These are phyloP conservation scores for Taphrina populina DNA, from an alignment of 1,139 yeast species.

Conservation along the genomic window DNA sequence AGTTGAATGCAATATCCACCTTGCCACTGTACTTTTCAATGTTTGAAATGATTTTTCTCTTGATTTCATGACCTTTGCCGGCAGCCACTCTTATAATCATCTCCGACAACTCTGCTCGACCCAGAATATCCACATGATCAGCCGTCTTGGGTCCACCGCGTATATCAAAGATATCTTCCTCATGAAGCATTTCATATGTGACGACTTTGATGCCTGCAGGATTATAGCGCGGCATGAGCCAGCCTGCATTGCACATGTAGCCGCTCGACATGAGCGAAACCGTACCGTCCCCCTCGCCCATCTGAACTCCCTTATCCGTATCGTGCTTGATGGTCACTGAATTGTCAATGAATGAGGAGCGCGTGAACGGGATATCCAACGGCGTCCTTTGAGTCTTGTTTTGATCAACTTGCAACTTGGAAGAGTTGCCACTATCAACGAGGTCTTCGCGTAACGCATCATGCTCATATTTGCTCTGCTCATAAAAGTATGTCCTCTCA, in stretches of 20 bases:
- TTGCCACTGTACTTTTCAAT: constrained; percentile 48
- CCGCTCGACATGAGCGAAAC: constrained; percentile 81
- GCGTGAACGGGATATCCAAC: constrained; percentile 23
- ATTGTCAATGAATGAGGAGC: constrained; percentile 32
- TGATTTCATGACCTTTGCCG: constrained; percentile 69
- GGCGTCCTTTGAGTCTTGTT: constrained; percentile 31
- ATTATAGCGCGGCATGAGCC: constrained; percentile 56
- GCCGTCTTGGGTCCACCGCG: constrained; percentile 98
- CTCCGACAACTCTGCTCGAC: constrained; percentile 84
- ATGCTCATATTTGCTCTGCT: constrained; percentile 51
- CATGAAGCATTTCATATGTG: constrained; percentile 85
- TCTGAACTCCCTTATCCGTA: constrained; percentile 53
- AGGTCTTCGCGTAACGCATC: constrained; percentile 50
- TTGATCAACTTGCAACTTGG: constrained; percentile 9
- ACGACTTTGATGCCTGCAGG: constrained; percentile 74
- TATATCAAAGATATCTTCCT: constrained; percentile 88
- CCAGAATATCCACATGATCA: constrained; percentile 94
- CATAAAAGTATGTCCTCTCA: constrained; percentile 84
- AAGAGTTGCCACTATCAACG: constrained; percentile 39
- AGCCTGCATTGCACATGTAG: constrained; percentile 37
- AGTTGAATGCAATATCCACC: constrained; percentile 21
- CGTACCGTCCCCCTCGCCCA: constrained; percentile 96
- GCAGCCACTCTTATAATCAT: constrained; percentile 75
- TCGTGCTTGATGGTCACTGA: constrained; percentile 22
- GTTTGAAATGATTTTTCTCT: constrained; percentile 60